Conservation (phyloP, 768 basidiomycete species). For the Rhizopogon sp. region DNA sequence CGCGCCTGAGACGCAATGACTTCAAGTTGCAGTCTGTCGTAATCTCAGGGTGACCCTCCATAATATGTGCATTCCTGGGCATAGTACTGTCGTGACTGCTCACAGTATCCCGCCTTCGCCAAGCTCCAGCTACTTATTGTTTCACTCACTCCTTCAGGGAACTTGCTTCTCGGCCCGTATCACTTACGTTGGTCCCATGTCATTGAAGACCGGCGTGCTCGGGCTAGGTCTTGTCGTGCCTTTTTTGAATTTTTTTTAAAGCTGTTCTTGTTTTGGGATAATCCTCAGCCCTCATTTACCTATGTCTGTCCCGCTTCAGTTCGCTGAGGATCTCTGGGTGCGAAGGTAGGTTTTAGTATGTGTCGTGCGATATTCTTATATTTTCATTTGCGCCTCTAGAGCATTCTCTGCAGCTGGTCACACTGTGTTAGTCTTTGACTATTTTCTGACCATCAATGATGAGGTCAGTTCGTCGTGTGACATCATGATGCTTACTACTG, state of each 20-base stretch:
- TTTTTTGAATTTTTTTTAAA: neutral
- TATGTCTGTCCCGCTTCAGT: neutral
- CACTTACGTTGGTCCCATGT: neutral
- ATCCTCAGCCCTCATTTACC: neutral
- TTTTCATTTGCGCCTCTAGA: slow-evolving; percentile 2
- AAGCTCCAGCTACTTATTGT: neutral
- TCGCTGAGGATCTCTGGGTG: neutral
- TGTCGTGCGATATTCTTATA: neutral
- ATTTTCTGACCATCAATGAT: slow-evolving; percentile 19
- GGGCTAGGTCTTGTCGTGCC: neutral
- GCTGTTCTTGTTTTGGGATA: neutral
- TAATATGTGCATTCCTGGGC: neutral
- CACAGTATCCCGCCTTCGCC: neutral
- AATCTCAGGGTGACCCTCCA: no score
- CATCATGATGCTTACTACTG: slow-evolving; percentile 9
- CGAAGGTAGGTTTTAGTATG: neutral
- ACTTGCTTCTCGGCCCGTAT: neutral
- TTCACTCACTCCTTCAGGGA: neutral
- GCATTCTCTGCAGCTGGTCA: slow-evolving; percentile 10
- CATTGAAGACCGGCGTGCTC: neutral
- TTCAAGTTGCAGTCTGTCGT: no score
- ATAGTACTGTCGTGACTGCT: neutral
- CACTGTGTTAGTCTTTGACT: slow-evolving; percentile 20
- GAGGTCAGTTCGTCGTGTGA: slow-evolving; percentile 12
- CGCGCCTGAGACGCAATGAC: no score